A percentile compares a stretch with the other conserved stretches of the same genome.
Conservation (phyloP, 2,329 filamentous ascomycete genomes). For the Akanthomyces muscarius region DNA sequence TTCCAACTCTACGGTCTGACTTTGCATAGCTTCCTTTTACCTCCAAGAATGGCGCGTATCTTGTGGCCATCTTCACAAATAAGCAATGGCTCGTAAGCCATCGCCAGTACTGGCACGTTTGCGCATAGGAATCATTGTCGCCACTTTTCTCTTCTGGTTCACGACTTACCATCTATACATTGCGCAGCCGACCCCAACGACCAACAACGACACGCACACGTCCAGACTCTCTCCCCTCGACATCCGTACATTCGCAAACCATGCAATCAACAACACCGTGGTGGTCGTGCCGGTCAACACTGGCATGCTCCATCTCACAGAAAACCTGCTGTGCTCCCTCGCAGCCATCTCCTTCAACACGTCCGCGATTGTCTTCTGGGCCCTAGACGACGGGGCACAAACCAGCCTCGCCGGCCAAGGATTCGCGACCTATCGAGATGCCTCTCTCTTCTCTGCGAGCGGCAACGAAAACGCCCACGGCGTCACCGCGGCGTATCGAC, state of each 20-base stretch:
- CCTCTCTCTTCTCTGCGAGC: neutral
- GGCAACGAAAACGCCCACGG: neutral
- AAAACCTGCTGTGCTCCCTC: neutral
- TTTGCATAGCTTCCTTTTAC: too few relatives aligned
- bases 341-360: neutral
- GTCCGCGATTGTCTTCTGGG: neutral
- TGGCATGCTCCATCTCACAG: neutral
- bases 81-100: neutral
- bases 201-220: neutral
- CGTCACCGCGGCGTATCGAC: neutral
- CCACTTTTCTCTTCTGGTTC: neutral
- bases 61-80: too few relatives aligned
- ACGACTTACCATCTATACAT: neutral
- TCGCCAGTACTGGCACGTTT: neutral
- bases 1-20: too few relatives aligned
- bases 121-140: neutral
- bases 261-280: neutral
- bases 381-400: neutral
- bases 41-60: too few relatives aligned
- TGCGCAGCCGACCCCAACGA: neutral
- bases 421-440: neutral
- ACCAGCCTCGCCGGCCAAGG: neutral
- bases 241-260: neutral
- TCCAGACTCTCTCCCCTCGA: neutral
- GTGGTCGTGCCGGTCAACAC: neutral